Conservation (phyloP, 768 basidiomycete genomes). For the Pulveroboletus sp. region DNA sequence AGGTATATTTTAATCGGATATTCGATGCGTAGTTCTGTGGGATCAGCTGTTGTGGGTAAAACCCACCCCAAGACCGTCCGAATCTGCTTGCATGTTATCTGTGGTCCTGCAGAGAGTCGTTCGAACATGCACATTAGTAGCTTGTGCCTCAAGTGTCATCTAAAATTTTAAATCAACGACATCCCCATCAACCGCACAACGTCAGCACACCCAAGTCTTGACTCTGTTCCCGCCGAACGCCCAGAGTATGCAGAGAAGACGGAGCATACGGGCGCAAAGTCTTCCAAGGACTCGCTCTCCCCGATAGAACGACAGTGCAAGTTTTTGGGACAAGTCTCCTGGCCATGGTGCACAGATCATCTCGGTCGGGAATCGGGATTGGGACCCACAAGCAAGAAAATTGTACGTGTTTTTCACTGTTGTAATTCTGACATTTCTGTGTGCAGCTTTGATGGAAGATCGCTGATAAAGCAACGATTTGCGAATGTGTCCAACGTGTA, state of each 20-base stretch:
- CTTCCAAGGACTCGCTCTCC: constrained; percentile 74
- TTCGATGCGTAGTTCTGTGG: no score
- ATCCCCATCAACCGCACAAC: constrained; percentile 3
- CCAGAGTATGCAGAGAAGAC: constrained; percentile 27
- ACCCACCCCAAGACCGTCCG: no score
- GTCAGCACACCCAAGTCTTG: constrained; percentile 50
- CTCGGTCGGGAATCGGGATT: constrained; percentile 79
- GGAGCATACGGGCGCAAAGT: constrained; percentile 71
- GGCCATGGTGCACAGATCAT: constrained; percentile 28
- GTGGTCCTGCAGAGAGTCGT: constrained; percentile 20
- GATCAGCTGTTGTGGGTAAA: no score
- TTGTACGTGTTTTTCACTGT: no score
- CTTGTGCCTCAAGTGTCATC: constrained; percentile 20
- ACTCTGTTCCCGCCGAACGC: constrained; percentile 59
- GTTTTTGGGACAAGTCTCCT: constrained; percentile 50
- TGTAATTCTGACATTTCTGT: neutral
- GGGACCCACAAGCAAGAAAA: constrained; percentile 52
- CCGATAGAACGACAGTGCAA: constrained; percentile 72
- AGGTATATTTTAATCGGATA: no score
- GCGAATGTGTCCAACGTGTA: constrained; percentile 59
- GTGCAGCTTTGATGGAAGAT: constrained; percentile 39
- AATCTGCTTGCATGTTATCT: constrained; percentile 8
- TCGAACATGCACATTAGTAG: constrained; percentile 16
- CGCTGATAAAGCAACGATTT: constrained; percentile 56
- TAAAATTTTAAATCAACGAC: no score